Conservation (phyloP, 371 early-diverging fungal genomes). For the Mortierella sp. region DNA sequence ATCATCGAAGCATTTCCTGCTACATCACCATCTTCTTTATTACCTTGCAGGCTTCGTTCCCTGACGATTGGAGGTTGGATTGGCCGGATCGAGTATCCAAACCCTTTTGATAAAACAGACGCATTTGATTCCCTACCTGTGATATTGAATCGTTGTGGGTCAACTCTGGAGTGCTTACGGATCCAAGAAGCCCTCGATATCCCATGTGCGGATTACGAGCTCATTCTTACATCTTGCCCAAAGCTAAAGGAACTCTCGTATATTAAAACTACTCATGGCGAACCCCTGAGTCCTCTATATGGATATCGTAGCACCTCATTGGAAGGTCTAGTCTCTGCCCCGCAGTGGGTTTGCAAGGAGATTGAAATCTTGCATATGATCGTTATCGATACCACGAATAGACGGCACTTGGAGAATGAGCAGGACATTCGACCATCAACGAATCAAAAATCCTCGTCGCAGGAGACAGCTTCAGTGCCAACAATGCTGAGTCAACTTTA, state of each 20-base stretch:
- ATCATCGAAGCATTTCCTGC: background rate
- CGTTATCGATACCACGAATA: background rate
- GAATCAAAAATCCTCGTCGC: background rate
- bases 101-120: background rate
- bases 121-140: background rate
- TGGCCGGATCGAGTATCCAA: background rate
- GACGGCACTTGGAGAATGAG: background rate
- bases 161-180: background rate
- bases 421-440: background rate
- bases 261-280: background rate
- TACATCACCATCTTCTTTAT: background rate
- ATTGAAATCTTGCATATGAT: background rate
- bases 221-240: background rate
- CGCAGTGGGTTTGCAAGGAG: slow-evolving; percentile 9
- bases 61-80: background rate
- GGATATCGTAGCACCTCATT: background rate
- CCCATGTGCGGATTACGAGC: background rate
- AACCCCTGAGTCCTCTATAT: background rate
- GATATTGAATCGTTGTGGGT: background rate
- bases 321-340: background rate
- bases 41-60: background rate
- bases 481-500: background rate
- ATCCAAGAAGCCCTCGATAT: background rate
- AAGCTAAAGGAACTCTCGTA: slow-evolving; percentile 1
- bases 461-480: background rate